These are phyloP conservation scores for Globisporangium megalacanthum DNA, from an alignment of 352 stramenopile genomes.

Conservation along the genomic window DNA sequence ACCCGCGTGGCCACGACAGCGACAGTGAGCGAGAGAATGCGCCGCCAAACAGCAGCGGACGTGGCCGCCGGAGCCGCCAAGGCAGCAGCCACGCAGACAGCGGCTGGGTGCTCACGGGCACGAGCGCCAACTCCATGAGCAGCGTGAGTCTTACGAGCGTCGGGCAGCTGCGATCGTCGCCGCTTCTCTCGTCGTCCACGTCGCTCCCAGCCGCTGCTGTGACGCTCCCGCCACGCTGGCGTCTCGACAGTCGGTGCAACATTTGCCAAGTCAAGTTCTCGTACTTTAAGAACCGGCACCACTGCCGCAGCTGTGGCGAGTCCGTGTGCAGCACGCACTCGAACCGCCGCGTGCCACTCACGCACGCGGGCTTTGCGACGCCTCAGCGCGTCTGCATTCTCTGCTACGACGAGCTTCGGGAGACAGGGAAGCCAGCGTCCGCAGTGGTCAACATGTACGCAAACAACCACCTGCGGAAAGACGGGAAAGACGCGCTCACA, in stretches of 20 bases:
- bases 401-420: slow-evolving; percentile 72
- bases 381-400: slow-evolving; percentile 77
- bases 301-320: slow-evolving; percentile 85
- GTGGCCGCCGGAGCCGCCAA: background rate
- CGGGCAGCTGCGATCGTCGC: slow-evolving; percentile 23
- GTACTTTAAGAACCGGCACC: slow-evolving; percentile 82
- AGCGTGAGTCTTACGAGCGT: slow-evolving; percentile 8
- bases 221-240: slow-evolving; percentile 59
- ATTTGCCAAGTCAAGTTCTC: slow-evolving; percentile 84
- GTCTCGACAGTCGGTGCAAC: slow-evolving; percentile 71
- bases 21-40: slow-evolving; percentile 4
- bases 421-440: slow-evolving; percentile 56
- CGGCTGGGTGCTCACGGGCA: slow-evolving; percentile 5
- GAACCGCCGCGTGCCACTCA: slow-evolving; percentile 55
- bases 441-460: slow-evolving; percentile 71
- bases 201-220: slow-evolving; percentile 9
- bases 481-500: slow-evolving; percentile 1
- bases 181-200: slow-evolving; percentile 4
- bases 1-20: background rate
- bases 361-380: slow-evolving; percentile 46
- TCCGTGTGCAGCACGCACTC: slow-evolving; percentile 84
- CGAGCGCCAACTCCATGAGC: background rate
- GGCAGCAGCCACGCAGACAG: background rate
- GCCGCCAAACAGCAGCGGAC: background rate
- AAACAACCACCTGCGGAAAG: background rate